phyloP scores from a whole-genome alignment of 2,329 filamentous ascomycete genomes.

The Cladosporium sp. region DNA sequence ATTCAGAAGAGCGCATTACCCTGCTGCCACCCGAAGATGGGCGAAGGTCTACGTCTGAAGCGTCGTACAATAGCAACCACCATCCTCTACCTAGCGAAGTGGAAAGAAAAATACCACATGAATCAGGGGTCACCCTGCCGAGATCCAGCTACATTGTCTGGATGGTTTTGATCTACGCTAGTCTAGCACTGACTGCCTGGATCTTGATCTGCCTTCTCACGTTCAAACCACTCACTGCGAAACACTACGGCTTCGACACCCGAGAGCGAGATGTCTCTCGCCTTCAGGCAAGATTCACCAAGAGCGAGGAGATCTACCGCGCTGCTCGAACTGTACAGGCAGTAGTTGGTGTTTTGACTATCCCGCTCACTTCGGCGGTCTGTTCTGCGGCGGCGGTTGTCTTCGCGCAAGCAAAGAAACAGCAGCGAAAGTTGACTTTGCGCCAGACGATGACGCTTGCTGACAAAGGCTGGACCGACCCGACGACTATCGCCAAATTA shows the following conservation, averaged over 20 bases:
- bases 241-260: neutral
- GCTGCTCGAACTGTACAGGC: constrained; percentile 7
- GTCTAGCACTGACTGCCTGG: neutral
- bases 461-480: constrained; percentile 4
- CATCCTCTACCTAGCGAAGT: too few species aligned
- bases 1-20: too few species aligned
- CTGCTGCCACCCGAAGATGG: too few species aligned
- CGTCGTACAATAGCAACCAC: too few species aligned
- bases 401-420: neutral
- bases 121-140: neutral
- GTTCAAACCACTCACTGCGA: neutral
- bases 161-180: neutral
- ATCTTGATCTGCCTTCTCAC: neutral
- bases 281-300: neutral
- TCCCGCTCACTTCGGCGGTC: constrained; percentile 4
- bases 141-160: constrained; percentile 1
- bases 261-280: neutral
- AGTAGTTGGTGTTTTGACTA: constrained; percentile 11
- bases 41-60: too few species aligned
- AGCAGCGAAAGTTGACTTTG: neutral
- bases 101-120: too few species aligned
- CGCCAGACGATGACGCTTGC: neutral
- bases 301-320: neutral
- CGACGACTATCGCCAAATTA: neutral
- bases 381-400: neutral